Base-by-base conservation (phyloP, 148 eudicot genomes). In the Rhododendron mucronatum region DNA sequence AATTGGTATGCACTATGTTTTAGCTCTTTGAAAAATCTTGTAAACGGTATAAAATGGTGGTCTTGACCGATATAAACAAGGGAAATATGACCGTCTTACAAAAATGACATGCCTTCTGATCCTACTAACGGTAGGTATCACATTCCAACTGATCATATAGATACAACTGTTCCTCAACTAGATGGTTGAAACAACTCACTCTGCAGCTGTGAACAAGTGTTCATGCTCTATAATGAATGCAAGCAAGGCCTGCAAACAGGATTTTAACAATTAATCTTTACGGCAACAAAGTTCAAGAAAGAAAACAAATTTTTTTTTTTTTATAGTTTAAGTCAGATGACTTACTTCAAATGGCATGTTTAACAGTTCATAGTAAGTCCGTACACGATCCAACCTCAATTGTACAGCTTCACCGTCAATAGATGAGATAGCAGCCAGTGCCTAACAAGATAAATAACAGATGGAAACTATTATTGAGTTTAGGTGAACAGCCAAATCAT, bases 271-370 rank as follows among this genome's bases (percentile, higher is more conserved):
- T 65, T 4, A 74, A 37, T 14, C 77, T 75, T 48, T 57, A 63
- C 7, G 37, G 48, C 78, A 57, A 85, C 35, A 57, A 30, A 11
- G 67, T 57, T 10, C 41, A 35, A 48, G 41, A 45, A 16, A 4
- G 45, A 2, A 7, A 37, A 39, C 15, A 73, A 73, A 0, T 5
- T 41, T 41, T 33, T 13, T 35, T 13, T 5, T 14, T 65, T 69
- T 7, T 5, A 30, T 18, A 71, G 48, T 51, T 30, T 73, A 85
- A 18, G 15, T 37, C 28, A 53, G 37, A 78, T 74, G 39, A 85
- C 87, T 85, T 91, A 97, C 99, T 92, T 97, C 99, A 84, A 94
- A 94, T 71, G 99, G 98, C 99, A 97, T 93, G 92, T 97, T 97
- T 85, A 97, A 88, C 83, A 95, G 92, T 90, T 97, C 99, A 88